phyloP scores from a whole-genome alignment of 1,284 basidiomycete genomes.

The Sanguinoderma infundibulare region DNA sequence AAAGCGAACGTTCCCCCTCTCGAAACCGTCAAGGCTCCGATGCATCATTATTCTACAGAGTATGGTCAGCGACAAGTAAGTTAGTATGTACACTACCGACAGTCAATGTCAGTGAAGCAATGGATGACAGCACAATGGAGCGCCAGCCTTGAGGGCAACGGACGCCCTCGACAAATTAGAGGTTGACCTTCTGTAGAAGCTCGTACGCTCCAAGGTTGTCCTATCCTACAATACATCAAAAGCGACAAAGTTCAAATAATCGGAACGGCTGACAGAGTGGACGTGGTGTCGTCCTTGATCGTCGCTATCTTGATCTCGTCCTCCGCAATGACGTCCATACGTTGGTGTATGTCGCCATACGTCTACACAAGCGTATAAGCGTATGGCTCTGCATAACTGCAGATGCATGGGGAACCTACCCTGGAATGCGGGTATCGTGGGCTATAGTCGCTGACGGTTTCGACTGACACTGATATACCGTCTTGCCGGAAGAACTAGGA shows the following conservation, averaged over 20 bases:
- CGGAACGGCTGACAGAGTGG: conserved; percentile 1
- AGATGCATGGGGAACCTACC: neutral
- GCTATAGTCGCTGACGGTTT: conserved; percentile 24
- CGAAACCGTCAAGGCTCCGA: no score
- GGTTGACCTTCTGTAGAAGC: no score
- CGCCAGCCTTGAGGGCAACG: no score
- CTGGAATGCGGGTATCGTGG: conserved; percentile 10
- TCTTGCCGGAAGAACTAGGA: neutral
- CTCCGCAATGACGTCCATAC: conserved; percentile 7
- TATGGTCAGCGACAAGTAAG: no score
- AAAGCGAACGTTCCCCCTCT: no score
- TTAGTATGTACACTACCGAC: neutral
- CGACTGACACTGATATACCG: conserved; percentile 19
- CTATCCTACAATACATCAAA: no score
- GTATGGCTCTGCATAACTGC: no score
- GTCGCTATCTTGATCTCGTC: conserved; percentile 1
- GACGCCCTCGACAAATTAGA: no score
- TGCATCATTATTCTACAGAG: no score
- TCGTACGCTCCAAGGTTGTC: no score
- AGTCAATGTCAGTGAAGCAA: neutral
- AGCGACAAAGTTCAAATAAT: no score
- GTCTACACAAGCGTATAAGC: no score
- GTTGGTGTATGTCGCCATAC: neutral
- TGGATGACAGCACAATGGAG: neutral
- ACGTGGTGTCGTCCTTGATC: conserved; percentile 15